Base-by-base conservation (phyloP, 306 rosid species). In the Fagus sylvatica region DNA sequence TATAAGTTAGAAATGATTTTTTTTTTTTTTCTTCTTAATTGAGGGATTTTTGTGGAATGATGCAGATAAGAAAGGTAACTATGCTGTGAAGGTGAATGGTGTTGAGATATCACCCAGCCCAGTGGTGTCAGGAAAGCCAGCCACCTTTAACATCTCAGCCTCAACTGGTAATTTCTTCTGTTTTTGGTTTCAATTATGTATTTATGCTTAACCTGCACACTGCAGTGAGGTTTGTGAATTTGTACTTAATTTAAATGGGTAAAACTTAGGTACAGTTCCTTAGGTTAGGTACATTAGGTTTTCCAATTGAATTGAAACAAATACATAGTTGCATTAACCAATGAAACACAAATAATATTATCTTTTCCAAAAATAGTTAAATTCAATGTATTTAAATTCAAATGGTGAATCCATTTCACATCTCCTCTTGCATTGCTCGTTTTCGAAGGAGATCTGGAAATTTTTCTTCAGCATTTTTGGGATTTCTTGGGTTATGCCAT, bases 101-200 rank as follows among this genome's bases (percentile, higher is more conserved):
- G 84, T 92, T 53, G 53, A 81, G 74, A 89, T 92, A 33, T 84
- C 71, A 55, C 97, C 97, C 28, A 10, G 87, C 67, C 97, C 95
- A 22, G 97, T 92, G 56, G 84, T 71, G 54, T 81, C 91, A 64
- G 97, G 97, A 54, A 4, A 85, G 22, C 90, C 92, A 7, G 97
- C 93, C 13, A 88, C 84, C 79, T 94, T 94, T 73, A 89, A 83
- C 73, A 88, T 94, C 78, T 87, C 87, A 33, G 98, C 97, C 81
- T 56, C 90, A 65, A 78, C 98, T 48, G 90, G 97, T 94, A 79
- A 79, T 62, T 28, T 76, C 71, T 78, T 60, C 66, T 48, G 53
- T 37, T 28, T 9, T 64, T 28, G 19, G 19, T 53, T 34, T 34
- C 22, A 34, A 1, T n/a, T 39, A 22, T 53, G 30, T 64, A 16